phyloP scores from a whole-genome alignment of 1,284 basidiomycete genomes.

The Vanrija humicola region DNA sequence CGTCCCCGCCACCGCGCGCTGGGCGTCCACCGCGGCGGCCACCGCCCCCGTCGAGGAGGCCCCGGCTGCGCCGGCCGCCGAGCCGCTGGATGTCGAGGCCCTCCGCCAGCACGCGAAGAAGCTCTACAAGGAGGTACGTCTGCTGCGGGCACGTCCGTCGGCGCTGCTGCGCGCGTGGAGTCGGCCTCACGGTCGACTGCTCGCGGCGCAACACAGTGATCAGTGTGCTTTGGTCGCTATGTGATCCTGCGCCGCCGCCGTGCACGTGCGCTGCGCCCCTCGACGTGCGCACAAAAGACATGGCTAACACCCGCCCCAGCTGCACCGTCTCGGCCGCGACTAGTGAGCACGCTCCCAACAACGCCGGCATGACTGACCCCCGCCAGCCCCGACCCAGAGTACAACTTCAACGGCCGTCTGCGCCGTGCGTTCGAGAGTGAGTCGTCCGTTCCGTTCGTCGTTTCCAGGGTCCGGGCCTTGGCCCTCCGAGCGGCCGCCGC shows the following conservation, averaged over 20 bases:
- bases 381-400: conserved; percentile 44
- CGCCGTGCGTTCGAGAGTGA: conserved; percentile 48
- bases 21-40: background rate
- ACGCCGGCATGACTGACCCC: conserved; percentile 3
- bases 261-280: background rate
- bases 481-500: background rate
- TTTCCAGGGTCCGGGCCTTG: background rate
- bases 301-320: conserved; percentile 16
- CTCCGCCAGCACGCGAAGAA: conserved; percentile 40
- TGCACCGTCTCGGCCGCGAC: conserved; percentile 48
- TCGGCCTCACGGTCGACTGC: no score
- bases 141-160: no score
- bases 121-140: conserved; percentile 48
- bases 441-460: conserved; percentile 8
- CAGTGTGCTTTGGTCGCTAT: no score
- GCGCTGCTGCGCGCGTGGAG: no score
- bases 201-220: no score
- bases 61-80: background rate
- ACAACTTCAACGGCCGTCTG: conserved; percentile 48
- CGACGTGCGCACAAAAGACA: no score
- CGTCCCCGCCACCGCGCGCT: conserved; percentile 1
- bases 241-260: background rate
- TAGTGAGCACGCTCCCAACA: conserved; percentile 30
- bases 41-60: background rate
- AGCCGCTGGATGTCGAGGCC: conserved; percentile 7